Percentiles rank a stretch among this genome's conserved stretches.
Conservation (phyloP, 1,284 basidiomycete genomes). For the Cutaneotrichosporon spelunceum region DNA sequence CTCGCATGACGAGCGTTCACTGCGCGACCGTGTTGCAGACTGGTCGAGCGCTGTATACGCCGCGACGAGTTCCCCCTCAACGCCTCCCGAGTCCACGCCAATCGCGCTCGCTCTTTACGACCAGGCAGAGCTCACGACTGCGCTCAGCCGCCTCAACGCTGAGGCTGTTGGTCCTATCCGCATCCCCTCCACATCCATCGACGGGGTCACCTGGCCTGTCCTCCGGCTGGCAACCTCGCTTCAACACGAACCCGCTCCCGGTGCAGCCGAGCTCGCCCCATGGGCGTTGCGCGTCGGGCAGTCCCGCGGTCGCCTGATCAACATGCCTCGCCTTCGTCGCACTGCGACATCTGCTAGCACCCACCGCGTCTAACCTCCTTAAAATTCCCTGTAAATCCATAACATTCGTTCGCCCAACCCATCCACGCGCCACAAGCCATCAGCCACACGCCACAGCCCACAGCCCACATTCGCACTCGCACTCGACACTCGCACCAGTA, state of each 20-base stretch:
- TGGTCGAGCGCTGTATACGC: constrained; percentile 12
- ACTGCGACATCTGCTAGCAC: not conserved
- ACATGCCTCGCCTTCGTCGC: constrained; percentile 9
- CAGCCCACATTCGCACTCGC: not conserved
- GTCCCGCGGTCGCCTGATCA: constrained; percentile 10
- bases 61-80: constrained; percentile 4
- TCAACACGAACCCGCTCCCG: not conserved
- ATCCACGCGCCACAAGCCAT: no score
- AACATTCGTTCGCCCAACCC: no score
- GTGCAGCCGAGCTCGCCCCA: constrained; percentile 5
- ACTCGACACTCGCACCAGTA: no score
- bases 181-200: not conserved
- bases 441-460: not conserved
- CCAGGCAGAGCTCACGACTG: not conserved
- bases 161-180: not conserved
- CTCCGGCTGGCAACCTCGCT: not conserved
- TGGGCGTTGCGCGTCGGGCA: constrained; percentile 14
- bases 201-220: not conserved
- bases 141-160: constrained; percentile 8
- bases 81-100: not conserved
- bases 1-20: constrained; percentile 5
- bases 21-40: constrained; percentile 4
- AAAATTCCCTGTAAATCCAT: no score
- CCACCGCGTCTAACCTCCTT: not conserved
- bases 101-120: not conserved